Percentiles rank a stretch among this genome's conserved stretches.
These are phyloP conservation scores for Ceratocystis cubensis DNA, from an alignment of 2,329 filamentous ascomycete species.

Conservation along the genomic window DNA sequence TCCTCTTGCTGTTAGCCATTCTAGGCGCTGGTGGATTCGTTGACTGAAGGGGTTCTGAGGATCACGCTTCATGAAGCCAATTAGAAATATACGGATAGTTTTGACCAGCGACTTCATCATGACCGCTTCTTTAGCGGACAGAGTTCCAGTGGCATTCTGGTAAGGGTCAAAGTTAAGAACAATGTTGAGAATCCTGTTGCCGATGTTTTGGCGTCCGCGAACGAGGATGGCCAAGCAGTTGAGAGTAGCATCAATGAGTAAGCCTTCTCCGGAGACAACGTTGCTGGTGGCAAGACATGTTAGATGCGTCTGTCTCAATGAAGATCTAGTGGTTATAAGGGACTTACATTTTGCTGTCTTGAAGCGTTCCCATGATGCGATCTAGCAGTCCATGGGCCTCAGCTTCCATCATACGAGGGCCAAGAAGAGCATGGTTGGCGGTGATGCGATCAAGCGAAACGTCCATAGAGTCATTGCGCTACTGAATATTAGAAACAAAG, in stretches of 20 bases:
- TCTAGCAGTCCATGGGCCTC: constrained; percentile 86
- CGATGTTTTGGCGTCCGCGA: constrained; percentile 65
- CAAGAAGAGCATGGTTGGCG: constrained; percentile 66
- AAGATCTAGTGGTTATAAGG: too few relatives aligned
- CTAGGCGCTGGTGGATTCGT: constrained; percentile 77
- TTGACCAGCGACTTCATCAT: constrained; percentile 90
- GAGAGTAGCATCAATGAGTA: constrained; percentile 80
- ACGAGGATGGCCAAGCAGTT: constrained; percentile 78
- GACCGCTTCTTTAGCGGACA: constrained; percentile 69
- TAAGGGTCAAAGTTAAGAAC: constrained; percentile 87
- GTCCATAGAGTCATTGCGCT: constrained; percentile 46
- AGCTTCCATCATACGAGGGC: constrained; percentile 72
- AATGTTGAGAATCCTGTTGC: constrained; percentile 73
- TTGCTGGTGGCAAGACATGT: constrained; percentile 21
- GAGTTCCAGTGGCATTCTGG: constrained; percentile 55
- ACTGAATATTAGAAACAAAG: constrained; percentile 14
- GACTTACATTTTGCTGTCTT: constrained; percentile 47
- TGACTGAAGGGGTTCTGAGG: constrained; percentile 61
- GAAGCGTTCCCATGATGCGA: constrained; percentile 69
- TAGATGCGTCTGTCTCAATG: constrained; percentile 1
- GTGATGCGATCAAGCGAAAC: constrained; percentile 80
- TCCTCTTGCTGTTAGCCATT: constrained; percentile 66
- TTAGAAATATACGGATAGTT: constrained; percentile 70
- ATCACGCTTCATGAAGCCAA: constrained; percentile 74
- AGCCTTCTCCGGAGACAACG: constrained; percentile 52